Percentiles rank a stretch among this genome's conserved stretches.
Evolutionary conservation across 192 early-diverging fungal genomes (phyloP).

Genomic region (Backusella sp.): DNA sequence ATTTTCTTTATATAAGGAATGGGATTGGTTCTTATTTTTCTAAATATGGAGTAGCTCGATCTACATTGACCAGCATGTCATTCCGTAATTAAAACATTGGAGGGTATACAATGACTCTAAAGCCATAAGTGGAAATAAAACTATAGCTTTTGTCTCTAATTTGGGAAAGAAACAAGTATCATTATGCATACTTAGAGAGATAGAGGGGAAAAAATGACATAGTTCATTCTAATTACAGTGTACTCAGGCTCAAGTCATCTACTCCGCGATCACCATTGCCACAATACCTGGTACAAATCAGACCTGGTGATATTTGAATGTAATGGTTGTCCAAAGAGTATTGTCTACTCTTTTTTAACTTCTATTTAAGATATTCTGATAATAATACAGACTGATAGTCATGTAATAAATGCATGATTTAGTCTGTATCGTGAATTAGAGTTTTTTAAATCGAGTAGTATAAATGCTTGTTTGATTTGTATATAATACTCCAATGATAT

Average conservation of each 20-base stretch:
- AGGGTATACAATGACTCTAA: not conserved
- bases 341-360: not conserved
- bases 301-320: not conserved
- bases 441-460: not conserved
- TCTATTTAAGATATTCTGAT: not conserved
- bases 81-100: not conserved
- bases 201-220: not conserved
- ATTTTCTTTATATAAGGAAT: not conserved
- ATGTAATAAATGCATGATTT: not conserved
- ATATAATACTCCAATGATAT: not conserved
- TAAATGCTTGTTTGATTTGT: not conserved
- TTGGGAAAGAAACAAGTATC: not conserved
- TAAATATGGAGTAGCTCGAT: not conserved
- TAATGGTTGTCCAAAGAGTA: not conserved
- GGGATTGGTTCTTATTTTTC: not conserved
- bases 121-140: not conserved
- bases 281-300: constrained; percentile 5
- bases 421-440: not conserved
- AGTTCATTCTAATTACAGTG: not conserved
- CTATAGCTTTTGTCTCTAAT: not conserved
- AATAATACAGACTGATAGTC: not conserved
- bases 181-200: not conserved
- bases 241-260: not conserved
- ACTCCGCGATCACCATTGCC: not conserved
- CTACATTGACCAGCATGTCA: not conserved